Percentiles rank a stretch among this genome's conserved stretches.
Conservation (phyloP, 2,329 filamentous ascomycete species). For the Colletotrichum graminicola region DNA sequence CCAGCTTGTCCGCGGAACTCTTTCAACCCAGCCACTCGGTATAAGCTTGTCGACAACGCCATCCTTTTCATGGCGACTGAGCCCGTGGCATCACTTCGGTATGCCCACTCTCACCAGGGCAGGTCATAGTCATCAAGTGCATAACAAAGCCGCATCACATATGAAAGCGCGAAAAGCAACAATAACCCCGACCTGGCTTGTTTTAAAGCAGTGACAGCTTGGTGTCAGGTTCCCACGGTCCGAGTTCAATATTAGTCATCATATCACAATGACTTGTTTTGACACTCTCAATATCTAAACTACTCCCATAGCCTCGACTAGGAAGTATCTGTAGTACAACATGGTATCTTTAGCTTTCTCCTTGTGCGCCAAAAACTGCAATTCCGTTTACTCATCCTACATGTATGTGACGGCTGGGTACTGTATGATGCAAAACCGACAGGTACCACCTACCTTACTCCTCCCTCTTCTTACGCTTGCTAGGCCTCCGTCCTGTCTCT, state of each 20-base stretch:
- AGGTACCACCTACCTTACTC: constrained; percentile 18
- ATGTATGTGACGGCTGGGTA: not conserved
- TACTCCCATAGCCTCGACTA: not conserved
- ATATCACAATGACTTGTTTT: not conserved
- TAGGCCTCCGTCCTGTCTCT: constrained; percentile 54
- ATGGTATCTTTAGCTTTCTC: constrained; percentile 6
- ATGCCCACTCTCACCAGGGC: no score
- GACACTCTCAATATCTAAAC: not conserved
- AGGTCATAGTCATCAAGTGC: not conserved
- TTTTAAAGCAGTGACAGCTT: not conserved
- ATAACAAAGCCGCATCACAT: not conserved
- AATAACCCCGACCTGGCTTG: not conserved
- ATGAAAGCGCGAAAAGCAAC: not conserved
- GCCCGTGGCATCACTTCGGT: not conserved
- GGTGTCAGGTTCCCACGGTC: no score
- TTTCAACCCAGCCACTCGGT: not conserved
- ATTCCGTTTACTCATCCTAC: constrained; percentile 5
- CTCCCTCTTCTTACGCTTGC: constrained; percentile 61
- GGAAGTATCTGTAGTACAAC: not conserved
- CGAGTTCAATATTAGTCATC: not conserved
- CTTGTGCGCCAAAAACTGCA: not conserved
- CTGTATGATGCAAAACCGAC: constrained; percentile 15
- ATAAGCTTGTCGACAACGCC: no score
- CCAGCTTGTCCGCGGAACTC: not conserved
- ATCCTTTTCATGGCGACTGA: not conserved